Percentiles rank a stretch among this genome's conserved stretches.
phyloP scores from a whole-genome alignment of 495 filamentous ascomycete species.

The Penicillium macrosclerotiorum region DNA sequence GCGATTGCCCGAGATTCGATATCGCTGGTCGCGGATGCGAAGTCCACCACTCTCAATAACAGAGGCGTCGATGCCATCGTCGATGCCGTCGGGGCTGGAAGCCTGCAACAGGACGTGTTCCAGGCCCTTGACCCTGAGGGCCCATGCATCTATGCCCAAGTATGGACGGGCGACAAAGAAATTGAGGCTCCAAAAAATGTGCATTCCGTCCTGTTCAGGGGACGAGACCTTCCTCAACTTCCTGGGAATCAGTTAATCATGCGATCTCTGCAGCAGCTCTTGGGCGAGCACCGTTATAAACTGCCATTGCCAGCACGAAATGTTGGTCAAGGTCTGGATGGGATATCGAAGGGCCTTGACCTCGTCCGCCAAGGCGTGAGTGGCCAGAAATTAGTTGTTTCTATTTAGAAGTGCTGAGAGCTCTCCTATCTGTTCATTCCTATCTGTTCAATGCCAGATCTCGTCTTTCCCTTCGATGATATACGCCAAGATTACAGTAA shows the following conservation, averaged over 20 bases:
- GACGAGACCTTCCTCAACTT: constrained; percentile 19
- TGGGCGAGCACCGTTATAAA: constrained; percentile 8
- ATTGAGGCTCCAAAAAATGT: constrained; percentile 23
- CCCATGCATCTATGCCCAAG: constrained; percentile 31
- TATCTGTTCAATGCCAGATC: too few relatives aligned
- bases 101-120: constrained; percentile 15
- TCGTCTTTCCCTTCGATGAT: too few relatives aligned
- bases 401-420: constrained; percentile 15
- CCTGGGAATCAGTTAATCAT: constrained; percentile 14
- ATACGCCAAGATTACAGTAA: too few relatives aligned
- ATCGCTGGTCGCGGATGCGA: constrained; percentile 21
- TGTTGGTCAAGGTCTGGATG: constrained; percentile 32
- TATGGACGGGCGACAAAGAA: constrained; percentile 27
- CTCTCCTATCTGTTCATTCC: too few relatives aligned
- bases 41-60: constrained; percentile 19
- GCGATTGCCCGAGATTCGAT: constrained; percentile 28
- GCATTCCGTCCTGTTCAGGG: constrained; percentile 17
- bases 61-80: constrained; percentile 42
- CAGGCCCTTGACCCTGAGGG: constrained; percentile 23
- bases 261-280: constrained; percentile 14
- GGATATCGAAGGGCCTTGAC: constrained; percentile 26
- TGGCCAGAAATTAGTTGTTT: constrained; percentile 36
- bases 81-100: constrained; percentile 32
- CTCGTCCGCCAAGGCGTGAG: constrained; percentile 27
- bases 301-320: constrained; percentile 15